Evolutionary conservation across 2,329 filamentous ascomycete species (phyloP), one percentile per base, ranked within the genome.

Genomic region (Knoxdaviesia capensis): DNA sequence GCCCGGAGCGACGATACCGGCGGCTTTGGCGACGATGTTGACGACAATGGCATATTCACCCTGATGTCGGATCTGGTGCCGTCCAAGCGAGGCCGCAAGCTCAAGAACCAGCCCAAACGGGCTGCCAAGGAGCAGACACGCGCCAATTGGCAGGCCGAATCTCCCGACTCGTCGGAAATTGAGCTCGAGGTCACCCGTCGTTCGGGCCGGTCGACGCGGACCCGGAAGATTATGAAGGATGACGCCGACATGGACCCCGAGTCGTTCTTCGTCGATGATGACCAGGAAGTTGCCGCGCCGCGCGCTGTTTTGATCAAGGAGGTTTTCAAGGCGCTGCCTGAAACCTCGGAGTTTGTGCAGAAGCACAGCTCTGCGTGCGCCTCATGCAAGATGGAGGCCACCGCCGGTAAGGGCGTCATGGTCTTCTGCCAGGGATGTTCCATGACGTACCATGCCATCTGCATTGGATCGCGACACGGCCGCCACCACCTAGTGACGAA

Each of bases 401-500:
- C 67, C 28, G 56, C 60, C 1, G 68, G 64, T 44, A 79, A 77
- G 53, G 85, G 83, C 1, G 65, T 71, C 35, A 63, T 98, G 29
- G 69, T 98, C 33, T 77, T 79, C 53, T 98, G 90, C 50, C 92
- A 98, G 59, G 90, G 90, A 31, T 98, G 90, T 55, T 85, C 79
- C 2, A 65, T 78, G 39, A 69, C 81, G 0, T 94, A 85, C 50
- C 90, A 98, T 59, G 84, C 82, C 56, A 62, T 61, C 36, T 98
- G 90, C 53, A 66, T 98, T 31, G 86, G 88, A 1, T 65, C 68
- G 40, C 74, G 90, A 40, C 71, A 69, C 41, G 64, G 57, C 8
- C 71, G 90, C 46, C 85, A 94, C n/a, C 90, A 96, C 55, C 62
- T 90, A 34, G 84, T 84, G 7, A 96, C 86, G 29, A 98, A 96